Base-by-base conservation (phyloP, 2,329 filamentous ascomycete genomes). In the Colletotrichum sp. region DNA sequence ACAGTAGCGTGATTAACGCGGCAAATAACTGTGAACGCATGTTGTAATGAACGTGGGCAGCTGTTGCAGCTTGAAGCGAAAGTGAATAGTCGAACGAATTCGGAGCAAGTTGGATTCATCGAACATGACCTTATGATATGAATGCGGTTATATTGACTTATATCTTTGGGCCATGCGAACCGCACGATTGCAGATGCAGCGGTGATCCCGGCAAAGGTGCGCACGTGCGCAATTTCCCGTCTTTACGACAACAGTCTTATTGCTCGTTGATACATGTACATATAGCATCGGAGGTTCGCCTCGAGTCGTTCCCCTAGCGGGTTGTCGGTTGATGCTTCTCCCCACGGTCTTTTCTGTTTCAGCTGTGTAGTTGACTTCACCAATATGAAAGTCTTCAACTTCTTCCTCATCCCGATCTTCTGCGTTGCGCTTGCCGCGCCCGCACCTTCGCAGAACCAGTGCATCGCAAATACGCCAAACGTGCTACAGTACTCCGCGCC, bases 281-380 rank as follows among this genome's bases (percentile, higher is more conserved):
- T 48, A 48, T 48, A 48, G 11, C 39, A 9, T 9, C 19, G 19
- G 5, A 48, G 19, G 39, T 48, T 19, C 19, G 19, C 39, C 39
- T 48, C 19, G n/a, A 9, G 19, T 4, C 19, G 2, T 12, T n/a
- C 3, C 0, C 19, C 3, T 7, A 9, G 39, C 2, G 19, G 39
- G 39, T n/a, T n/a, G 19, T 48, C 39, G 19, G 19, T n/a, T 12
- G 19, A n/a, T 48, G 19, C 39, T 48, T 6, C 39, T 48, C 39
- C 3, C 39, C 39, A 48, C 39, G 19, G 39, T 48, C 39, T 48
- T 48, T 48, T 48, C 39, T 12, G 39, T 48, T 19, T 48, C 19
- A n/a, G 5, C 39, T 48, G 9, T 48, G 9, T n/a, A 48, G 19
- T 48, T 48, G 39, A 48, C 19, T 48, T 48, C 39, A n/a, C 36